Conservation (phyloP, 2,329 filamentous ascomycete species). For the Fusarium napiforme region DNA sequence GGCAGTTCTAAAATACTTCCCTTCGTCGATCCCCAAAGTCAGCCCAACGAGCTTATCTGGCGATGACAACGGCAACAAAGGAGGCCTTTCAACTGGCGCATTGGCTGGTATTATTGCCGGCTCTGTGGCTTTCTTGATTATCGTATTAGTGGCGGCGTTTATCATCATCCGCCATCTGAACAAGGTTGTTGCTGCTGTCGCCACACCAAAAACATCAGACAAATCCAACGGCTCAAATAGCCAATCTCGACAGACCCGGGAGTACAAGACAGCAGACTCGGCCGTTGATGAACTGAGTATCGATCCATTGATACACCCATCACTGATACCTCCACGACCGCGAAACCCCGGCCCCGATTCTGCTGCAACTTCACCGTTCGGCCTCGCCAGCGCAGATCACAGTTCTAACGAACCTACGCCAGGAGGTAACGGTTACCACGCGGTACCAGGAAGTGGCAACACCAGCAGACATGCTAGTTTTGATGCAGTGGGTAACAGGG, state of each 20-base stretch:
- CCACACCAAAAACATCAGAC: conserved; percentile 50
- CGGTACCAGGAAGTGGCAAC: conserved; percentile 36
- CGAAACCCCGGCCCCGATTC: conserved; percentile 40
- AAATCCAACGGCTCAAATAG: conserved; percentile 45
- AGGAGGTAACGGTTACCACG: conserved; percentile 40
- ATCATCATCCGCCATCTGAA: conserved; percentile 63
- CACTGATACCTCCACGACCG: conserved; percentile 48
- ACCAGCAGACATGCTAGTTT: conserved; percentile 46
- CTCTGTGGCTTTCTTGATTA: conserved; percentile 58
- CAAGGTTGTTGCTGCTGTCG: conserved; percentile 55
- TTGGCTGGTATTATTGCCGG: conserved; percentile 67
- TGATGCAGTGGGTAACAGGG: conserved; percentile 39
- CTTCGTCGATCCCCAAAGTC: conserved; percentile 57
- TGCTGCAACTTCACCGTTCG: conserved; percentile 32
- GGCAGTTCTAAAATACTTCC: conserved; percentile 56
- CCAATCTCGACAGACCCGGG: conserved; percentile 49
- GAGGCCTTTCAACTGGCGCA: conserved; percentile 53
- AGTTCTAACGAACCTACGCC: conserved; percentile 47
- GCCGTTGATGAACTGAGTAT: conserved; percentile 57
- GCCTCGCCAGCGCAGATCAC: conserved; percentile 34
- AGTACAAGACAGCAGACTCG: conserved; percentile 55
- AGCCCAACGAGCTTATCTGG: conserved; percentile 42
- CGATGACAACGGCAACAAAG: conserved; percentile 39
- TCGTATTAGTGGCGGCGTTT: conserved; percentile 59
- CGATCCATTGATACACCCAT: conserved; percentile 56